A percentile compares a stretch with the other conserved stretches of the same genome.
Conservation (phyloP, 1,284 basidiomycete species). For the Leccinum solheimii region DNA sequence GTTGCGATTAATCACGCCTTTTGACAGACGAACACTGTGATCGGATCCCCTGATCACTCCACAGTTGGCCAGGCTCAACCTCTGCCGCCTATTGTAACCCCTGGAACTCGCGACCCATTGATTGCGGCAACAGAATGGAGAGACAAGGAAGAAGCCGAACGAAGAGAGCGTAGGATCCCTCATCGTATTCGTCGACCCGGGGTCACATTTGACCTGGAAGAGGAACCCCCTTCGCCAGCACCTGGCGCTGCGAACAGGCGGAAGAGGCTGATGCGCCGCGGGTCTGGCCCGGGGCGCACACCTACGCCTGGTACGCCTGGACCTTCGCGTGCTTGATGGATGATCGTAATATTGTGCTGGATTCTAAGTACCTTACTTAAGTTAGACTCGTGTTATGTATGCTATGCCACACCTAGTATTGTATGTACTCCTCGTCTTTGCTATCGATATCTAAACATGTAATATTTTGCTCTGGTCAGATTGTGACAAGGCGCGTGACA, state of each 20-base stretch:
- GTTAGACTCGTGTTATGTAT: constrained; percentile 28
- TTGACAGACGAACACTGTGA: constrained; percentile 61
- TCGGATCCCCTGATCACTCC: constrained; percentile 74
- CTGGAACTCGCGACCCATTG: constrained; percentile 61
- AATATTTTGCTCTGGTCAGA: constrained; percentile 1
- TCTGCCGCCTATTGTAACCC: constrained; percentile 53
- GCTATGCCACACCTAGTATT: constrained; percentile 32
- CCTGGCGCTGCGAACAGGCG: constrained; percentile 27
- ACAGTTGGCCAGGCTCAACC: constrained; percentile 51
- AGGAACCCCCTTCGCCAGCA: constrained; percentile 44
- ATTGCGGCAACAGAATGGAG: constrained; percentile 68
- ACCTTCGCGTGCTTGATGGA: constrained; percentile 20
- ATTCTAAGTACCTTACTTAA: constrained; percentile 27
- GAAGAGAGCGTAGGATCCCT: constrained; percentile 39
- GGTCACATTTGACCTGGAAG: constrained; percentile 66
- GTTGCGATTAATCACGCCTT: constrained; percentile 13
- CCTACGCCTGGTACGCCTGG: constrained; percentile 19
- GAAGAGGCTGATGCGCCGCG: constrained; percentile 33
- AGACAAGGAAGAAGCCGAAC: constrained; percentile 46
- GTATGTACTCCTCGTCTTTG: constrained; percentile 23
- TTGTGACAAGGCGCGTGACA: constrained; percentile 29
- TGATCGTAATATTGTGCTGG: constrained; percentile 1
- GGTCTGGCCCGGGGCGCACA: constrained; percentile 26
- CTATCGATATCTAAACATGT: constrained; percentile 21
- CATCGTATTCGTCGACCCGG: constrained; percentile 60